These are phyloP conservation scores for Scorias spongiosa DNA, from an alignment of 2,329 filamentous ascomycete species.

Conservation along the genomic window DNA sequence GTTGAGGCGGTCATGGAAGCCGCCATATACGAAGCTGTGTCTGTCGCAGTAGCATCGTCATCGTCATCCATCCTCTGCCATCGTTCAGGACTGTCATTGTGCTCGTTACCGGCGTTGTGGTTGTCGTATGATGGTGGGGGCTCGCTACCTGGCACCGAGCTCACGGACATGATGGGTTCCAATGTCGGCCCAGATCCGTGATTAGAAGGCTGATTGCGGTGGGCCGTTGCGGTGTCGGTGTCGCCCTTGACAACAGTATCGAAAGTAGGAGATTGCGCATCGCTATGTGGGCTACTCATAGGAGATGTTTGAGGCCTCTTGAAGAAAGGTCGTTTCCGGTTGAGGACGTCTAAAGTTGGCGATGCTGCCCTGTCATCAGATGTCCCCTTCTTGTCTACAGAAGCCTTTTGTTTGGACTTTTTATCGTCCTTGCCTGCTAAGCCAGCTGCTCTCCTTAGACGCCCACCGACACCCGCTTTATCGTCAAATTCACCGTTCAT, in stretches of 20 bases:
- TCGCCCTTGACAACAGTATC: slow-evolving; percentile 21
- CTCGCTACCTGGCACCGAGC: background rate
- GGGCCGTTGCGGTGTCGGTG: slow-evolving; percentile 16
- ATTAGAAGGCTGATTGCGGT: slow-evolving; percentile 6
- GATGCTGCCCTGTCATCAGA: background rate
- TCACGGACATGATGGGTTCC: background rate
- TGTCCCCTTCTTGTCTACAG: slow-evolving; percentile 6
- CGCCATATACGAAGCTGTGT: slow-evolving; percentile 1
- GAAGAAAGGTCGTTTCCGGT: slow-evolving; percentile 9
- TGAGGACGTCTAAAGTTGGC: background rate
- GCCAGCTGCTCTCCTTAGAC: slow-evolving; percentile 66
- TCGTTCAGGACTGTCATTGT: background rate
- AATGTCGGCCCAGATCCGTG: background rate
- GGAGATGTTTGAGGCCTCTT: slow-evolving; percentile 12
- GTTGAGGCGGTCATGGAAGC: slow-evolving; percentile 45
- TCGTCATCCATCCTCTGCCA: slow-evolving; percentile 7
- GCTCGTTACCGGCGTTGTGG: slow-evolving; percentile 4
- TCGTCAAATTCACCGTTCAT: slow-evolving; percentile 20
- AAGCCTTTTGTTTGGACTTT: slow-evolving; percentile 20
- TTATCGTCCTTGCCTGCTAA: slow-evolving; percentile 40
- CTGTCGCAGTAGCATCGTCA: slow-evolving; percentile 30
- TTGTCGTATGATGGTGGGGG: background rate
- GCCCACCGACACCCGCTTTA: slow-evolving; percentile 27
- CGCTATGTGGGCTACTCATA: slow-evolving; percentile 14
- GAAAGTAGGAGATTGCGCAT: slow-evolving; percentile 9